Base-by-base conservation (phyloP, 768 basidiomycete genomes). In the Kwoniella newhampshirensis region DNA sequence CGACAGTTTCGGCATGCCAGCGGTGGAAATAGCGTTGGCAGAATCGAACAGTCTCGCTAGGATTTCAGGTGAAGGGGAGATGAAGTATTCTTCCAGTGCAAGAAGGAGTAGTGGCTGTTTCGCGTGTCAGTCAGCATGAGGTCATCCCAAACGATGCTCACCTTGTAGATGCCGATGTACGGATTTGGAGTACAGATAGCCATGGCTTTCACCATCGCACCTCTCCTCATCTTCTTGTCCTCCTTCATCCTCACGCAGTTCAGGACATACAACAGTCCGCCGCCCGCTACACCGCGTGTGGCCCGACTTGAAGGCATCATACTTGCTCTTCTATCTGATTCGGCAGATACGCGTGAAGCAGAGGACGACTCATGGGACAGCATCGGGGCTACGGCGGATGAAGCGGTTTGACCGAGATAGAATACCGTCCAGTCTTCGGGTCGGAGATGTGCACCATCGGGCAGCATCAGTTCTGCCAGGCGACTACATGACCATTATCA, bases 381-480 rank as follows among this genome's bases (percentile, higher is more conserved):
- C 15, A 91, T 83, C 5, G 91, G 88, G 1, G 86, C 83, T 62
- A 94, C 89, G 17, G 86, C 86, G 71, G 92, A 91, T 78, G 87
- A 88, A 0, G 86, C 81, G 0, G 89, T 91, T 77, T 97, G 96
- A 73, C 97, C 97, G 55, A 99, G 83, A 77, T 94, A 96, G 82
- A 99, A 99, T 41, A 97, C 86, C 4, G 96, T 98, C 93, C 93
- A 98, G 77, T 98, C 96, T 74, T 94, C 91, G 21, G 87, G 79
- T 60, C 94, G 89, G 48, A 87, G 85, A 78, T 99, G 94, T 27
- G 92, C 96, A 5, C 96, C 96, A 76, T 99, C 96, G 11, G 96
- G 96, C 20, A 99, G 83, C 96, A 99, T 99, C 59, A 94, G 83
- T 79, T 94, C 94, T 3, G 96, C 96, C 4, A 99, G 82, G 17